Evolutionary conservation across 345 rosid genomes (phyloP).

Genomic region (Microcos paniculata): DNA sequence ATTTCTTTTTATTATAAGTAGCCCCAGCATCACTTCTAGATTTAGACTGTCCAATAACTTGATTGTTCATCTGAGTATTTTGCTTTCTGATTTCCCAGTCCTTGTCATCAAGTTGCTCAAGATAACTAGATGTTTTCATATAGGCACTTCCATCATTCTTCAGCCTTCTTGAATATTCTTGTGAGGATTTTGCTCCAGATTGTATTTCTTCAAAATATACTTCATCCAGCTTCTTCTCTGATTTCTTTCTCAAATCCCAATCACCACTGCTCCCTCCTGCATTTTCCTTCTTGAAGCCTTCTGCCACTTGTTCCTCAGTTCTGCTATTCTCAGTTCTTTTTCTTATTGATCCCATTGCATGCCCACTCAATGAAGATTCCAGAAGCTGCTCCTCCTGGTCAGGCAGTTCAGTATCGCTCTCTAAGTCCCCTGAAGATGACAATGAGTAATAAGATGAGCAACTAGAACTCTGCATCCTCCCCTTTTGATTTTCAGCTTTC

Average conservation of each 20-base stretch:
- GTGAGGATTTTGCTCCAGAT: conserved; percentile 43
- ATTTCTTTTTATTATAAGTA: conserved; percentile 38
- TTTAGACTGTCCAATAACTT: conserved; percentile 31
- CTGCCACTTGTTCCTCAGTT: conserved; percentile 22
- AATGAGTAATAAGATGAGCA: conserved; percentile 80
- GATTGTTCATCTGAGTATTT: conserved; percentile 29
- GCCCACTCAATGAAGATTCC: conserved; percentile 32
- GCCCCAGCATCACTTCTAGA: conserved; percentile 36
- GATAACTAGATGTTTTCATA: conserved; percentile 32
- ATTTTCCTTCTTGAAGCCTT: conserved; percentile 23
- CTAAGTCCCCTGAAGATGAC: conserved; percentile 58
- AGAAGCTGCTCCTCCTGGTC: conserved; percentile 30
- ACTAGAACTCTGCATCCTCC: conserved; percentile 53
- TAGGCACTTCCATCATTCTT: conserved; percentile 34
- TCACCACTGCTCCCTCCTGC: conserved; percentile 29
- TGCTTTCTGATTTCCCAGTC: conserved; percentile 40
- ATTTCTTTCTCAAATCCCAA: conserved; percentile 65
- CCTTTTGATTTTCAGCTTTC: conserved; percentile 30
- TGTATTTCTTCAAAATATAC: conserved; percentile 32
- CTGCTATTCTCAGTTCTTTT: conserved; percentile 20
- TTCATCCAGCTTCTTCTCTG: conserved; percentile 65
- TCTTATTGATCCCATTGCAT: conserved; percentile 21
- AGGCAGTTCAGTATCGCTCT: conserved; percentile 52
- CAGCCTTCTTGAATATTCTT: conserved; percentile 24
- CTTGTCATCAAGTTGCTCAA: conserved; percentile 31